Evolutionary conservation across 1,284 basidiomycete genomes (phyloP).

Genomic region (Moesziomyces sp.): DNA sequence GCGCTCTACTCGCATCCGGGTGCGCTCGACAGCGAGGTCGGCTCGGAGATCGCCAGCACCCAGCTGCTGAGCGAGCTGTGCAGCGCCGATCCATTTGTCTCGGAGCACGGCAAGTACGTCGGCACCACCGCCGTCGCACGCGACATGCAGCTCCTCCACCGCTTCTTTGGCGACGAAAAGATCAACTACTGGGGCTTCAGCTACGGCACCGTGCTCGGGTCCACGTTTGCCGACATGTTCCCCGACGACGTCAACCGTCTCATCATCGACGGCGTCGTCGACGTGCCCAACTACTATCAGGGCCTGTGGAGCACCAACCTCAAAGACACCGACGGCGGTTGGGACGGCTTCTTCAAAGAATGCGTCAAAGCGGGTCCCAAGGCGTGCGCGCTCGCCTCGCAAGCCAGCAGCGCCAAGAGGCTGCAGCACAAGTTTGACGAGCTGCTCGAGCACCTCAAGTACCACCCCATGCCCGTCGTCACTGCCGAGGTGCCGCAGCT

Average conservation of each 20-base stretch:
- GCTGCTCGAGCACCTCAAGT: constrained; percentile 42
- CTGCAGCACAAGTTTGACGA: constrained; percentile 37
- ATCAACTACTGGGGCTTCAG: constrained; percentile 55
- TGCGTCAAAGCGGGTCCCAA: constrained; percentile 44
- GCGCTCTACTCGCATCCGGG: constrained; percentile 30
- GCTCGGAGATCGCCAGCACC: constrained; percentile 21
- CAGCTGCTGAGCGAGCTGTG: constrained; percentile 33
- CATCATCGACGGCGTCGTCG: constrained; percentile 53
- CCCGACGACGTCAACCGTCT: constrained; percentile 48
- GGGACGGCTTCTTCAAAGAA: constrained; percentile 39
- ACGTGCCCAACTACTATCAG: constrained; percentile 45
- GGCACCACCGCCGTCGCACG: constrained; percentile 46
- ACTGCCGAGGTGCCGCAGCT: constrained; percentile 43
- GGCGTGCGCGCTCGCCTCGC: constrained; percentile 34
- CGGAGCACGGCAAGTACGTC: constrained; percentile 28
- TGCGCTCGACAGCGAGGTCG: constrained; percentile 33
- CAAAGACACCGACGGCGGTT: constrained; percentile 33
- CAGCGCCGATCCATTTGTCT: constrained; percentile 17
- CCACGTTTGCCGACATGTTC: constrained; percentile 50
- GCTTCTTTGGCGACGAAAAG: constrained; percentile 36
- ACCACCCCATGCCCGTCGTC: constrained; percentile 33
- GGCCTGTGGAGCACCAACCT: constrained; percentile 42
- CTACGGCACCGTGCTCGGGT: constrained; percentile 55
- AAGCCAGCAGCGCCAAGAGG: constrained; percentile 16
- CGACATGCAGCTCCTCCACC: constrained; percentile 51